Conservation (phyloP, 2,329 filamentous ascomycete species). For the Xylariaceae sp. region DNA sequence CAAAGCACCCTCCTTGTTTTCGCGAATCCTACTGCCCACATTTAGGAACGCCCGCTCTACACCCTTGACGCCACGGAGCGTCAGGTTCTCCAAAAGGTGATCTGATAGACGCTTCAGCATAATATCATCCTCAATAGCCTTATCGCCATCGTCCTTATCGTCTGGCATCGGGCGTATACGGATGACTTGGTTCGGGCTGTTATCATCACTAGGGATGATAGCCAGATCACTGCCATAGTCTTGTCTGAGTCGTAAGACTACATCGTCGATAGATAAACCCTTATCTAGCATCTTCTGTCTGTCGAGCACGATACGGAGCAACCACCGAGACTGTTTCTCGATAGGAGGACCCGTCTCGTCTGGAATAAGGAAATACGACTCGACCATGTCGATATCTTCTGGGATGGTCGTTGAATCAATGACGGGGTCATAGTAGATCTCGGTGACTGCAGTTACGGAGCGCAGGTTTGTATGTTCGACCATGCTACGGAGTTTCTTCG, state of each 20-base stretch:
- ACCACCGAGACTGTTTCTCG: conserved; percentile 89
- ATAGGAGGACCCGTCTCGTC: conserved; percentile 70
- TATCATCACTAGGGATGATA: conserved; percentile 97
- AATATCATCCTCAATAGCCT: conserved; percentile 79
- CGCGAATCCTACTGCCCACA: conserved; percentile 73
- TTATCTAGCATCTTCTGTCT: conserved; percentile 96
- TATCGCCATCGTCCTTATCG: conserved; percentile 71
- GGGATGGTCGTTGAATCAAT: conserved; percentile 85
- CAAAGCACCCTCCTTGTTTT: conserved; percentile 73
- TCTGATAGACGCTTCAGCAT: conserved; percentile 92
- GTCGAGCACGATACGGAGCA: conserved; percentile 91
- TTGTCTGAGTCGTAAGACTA: conserved; percentile 87
- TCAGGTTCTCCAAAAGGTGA: conserved; percentile 89
- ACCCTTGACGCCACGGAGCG: conserved; percentile 86
- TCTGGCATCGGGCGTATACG: conserved; percentile 83
- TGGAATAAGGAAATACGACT: conserved; percentile 94
- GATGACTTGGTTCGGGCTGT: conserved; percentile 92
- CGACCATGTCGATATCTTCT: conserved; percentile 90
- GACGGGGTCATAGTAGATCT: conserved; percentile 97
- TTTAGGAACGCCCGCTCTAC: conserved; percentile 94
- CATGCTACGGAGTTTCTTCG: conserved; percentile 83
- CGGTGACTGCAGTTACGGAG: conserved; percentile 87
- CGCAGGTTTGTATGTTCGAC: conserved; percentile 95
- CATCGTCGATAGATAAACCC: conserved; percentile 88
- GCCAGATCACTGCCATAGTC: conserved; percentile 85